Evolutionary conservation across 192 early-diverging fungal species (phyloP), one percentile per base, ranked within the genome.

Genomic region (Coemansia sp.): DNA sequence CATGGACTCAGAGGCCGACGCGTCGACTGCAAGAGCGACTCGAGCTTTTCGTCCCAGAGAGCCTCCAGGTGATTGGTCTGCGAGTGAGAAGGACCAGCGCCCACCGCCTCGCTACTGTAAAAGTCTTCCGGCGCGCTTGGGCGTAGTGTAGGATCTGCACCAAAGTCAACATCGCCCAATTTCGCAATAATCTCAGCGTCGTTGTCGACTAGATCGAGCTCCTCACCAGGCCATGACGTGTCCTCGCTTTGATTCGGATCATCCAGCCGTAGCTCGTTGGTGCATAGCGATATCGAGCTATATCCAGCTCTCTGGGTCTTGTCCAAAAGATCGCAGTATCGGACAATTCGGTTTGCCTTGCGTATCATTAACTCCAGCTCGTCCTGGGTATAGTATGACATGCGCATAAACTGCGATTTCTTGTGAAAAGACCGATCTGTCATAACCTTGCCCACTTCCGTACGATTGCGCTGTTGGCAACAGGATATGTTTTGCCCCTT

Each of bases 281-380:
- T 52, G n/a, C 78, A 79, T 8, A 79, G 68, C n/a, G 78, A 79
- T 18, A 79, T 74, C 9, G 78, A 62, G 69, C 72, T 79, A 55
- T 79, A 79, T 18, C 72, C 65, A 6, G 69, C 46, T 2, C 68
- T 72, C 72, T 74, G 68, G 2, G 64, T 74, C 31, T 71, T 62
- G 47, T 79, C 78, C 50, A 79, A 60, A 39, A 64, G 20, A 29
- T 79, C 69, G 65, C 72, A 79, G 12, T 79, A 79, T 27, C 70
- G 60, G 9, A 74, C 78, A 33, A 79, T 68, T 34, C 66, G 58
- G 68, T 79, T 79, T 16, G 66, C 72, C 62, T 79, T 79, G 60
- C 67, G 55, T 62, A 79, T 44, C 78, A 79, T 79, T 69, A 79
- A 63, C 52, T 74, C 78, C 16, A 79, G 61, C 69, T 79, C 78